Percentiles rank a stretch among this genome's conserved stretches.
Evolutionary conservation across 176 grass and related monocot species (phyloP).

Genomic region (Alloteropsis semialata): DNA sequence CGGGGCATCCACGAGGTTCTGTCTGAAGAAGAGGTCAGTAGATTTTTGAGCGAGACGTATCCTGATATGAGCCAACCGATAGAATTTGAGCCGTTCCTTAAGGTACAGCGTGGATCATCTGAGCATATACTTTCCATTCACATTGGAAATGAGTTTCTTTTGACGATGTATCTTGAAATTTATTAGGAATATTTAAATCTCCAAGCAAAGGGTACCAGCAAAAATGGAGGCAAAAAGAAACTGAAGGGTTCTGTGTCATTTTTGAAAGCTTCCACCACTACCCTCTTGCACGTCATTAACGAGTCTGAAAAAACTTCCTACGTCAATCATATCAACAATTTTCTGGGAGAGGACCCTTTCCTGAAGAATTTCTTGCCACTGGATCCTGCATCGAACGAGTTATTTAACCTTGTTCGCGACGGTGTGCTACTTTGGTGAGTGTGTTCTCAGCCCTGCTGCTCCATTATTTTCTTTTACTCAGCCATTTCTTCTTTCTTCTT

Average conservation of each 20-base stretch:
- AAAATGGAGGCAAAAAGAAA: constrained; percentile 61
- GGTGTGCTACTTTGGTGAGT: constrained; percentile 95
- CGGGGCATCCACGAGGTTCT: constrained; percentile 77
- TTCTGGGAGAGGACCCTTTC: constrained; percentile 79
- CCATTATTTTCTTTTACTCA: background rate
- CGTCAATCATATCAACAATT: constrained; percentile 93
- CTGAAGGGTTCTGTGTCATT: constrained; percentile 84
- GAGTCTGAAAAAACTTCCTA: constrained; percentile 92
- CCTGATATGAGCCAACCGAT: constrained; percentile 59
- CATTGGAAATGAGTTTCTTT: background rate
- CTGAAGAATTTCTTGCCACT: constrained; percentile 90
- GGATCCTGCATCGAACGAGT: constrained; percentile 58
- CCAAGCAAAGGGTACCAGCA: constrained; percentile 55
- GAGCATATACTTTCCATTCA: background rate
- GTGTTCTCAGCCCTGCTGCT: background rate
- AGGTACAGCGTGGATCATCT: constrained; percentile 39
- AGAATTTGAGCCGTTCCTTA: constrained; percentile 90
- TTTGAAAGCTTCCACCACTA: constrained; percentile 94
- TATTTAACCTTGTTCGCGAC: constrained; percentile 80
- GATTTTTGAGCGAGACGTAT: constrained; percentile 55
- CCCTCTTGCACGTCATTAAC: constrained; percentile 85
- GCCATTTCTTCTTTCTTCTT: background rate
- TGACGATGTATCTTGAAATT: background rate
- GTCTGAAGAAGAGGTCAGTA: constrained; percentile 58
- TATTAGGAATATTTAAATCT: constrained; percentile 83